These are phyloP conservation scores for Alternaria triticimaculans DNA, from an alignment of 2,329 filamentous ascomycete genomes.

Conservation along the genomic window DNA sequence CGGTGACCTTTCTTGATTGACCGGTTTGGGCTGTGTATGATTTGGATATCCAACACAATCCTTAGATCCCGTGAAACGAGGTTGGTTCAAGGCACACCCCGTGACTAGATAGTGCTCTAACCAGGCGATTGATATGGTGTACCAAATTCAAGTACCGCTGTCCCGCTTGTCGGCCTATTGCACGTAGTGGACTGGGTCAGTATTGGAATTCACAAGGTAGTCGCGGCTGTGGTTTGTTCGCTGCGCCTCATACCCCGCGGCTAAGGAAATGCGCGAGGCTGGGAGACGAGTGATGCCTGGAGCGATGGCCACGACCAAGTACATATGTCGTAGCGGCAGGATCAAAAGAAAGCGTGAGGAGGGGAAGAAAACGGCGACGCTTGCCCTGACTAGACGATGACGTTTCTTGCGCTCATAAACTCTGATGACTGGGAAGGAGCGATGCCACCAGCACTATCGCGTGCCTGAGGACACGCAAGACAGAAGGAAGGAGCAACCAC, in stretches of 20 bases:
- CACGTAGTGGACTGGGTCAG: constrained; percentile 20
- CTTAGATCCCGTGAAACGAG: neutral
- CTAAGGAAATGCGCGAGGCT: constrained; percentile 28
- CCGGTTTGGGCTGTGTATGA: constrained; percentile 24
- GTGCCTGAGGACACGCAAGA: constrained; percentile 26
- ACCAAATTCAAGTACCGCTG: constrained; percentile 24
- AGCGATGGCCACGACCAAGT: constrained; percentile 11
- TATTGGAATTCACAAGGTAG: constrained; percentile 8
- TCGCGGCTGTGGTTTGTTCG: constrained; percentile 14
- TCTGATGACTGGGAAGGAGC: constrained; percentile 14
- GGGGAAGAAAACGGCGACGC: neutral
- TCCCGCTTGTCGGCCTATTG: constrained; percentile 33
- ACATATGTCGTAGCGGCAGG: neutral
- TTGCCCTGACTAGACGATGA: neutral
- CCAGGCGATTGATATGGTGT: constrained; percentile 26
- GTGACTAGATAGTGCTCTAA: constrained; percentile 12
- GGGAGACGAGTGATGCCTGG: constrained; percentile 34
- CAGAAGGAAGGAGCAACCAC: constrained; percentile 36
- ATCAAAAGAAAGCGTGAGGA: neutral
- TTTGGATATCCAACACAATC: neutral
- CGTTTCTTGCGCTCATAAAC: constrained; percentile 9
- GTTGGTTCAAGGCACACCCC: constrained; percentile 5
- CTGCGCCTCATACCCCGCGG: constrained; percentile 31
- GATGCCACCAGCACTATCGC: constrained; percentile 17
- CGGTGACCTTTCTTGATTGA: constrained; percentile 1